phyloP scores from a whole-genome alignment of 768 basidiomycete genomes.

The Pholiota molesta region DNA sequence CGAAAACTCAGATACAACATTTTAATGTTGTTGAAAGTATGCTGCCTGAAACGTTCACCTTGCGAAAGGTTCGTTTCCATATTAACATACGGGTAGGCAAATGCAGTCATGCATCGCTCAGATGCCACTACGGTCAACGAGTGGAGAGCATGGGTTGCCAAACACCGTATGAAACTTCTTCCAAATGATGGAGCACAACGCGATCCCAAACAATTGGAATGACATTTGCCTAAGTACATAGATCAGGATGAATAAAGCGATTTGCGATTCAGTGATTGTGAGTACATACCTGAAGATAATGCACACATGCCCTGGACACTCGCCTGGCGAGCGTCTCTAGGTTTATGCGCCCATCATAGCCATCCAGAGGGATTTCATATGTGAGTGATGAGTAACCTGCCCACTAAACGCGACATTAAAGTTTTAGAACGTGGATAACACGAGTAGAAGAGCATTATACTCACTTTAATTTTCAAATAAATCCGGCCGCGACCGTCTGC shows the following conservation, averaged over 20 bases:
- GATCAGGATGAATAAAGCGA: conserved; percentile 6
- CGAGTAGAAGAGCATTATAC: conserved; percentile 24
- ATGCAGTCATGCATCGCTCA: background rate
- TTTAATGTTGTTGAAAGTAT: background rate
- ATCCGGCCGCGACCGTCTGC: conserved; percentile 64
- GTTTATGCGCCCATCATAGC: conserved; percentile 65
- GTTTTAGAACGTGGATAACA: conserved; percentile 4
- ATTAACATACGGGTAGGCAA: background rate
- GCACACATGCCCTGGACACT: conserved; percentile 70
- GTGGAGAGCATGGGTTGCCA: conserved; percentile 74
- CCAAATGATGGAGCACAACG: conserved; percentile 70
- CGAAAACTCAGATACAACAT: background rate
- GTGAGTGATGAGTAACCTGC: conserved; percentile 69
- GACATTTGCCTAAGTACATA: conserved; percentile 61
- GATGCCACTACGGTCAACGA: conserved; percentile 29
- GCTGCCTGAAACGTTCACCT: background rate
- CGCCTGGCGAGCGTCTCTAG: conserved; percentile 70
- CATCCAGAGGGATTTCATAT: conserved; percentile 75
- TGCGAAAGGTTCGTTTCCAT: background rate
- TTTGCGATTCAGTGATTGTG: background rate
- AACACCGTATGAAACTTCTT: conserved; percentile 66
- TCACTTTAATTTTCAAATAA: conserved; percentile 62
- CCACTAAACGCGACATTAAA: conserved; percentile 49
- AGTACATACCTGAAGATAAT: conserved; percentile 66
- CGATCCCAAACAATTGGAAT: conserved; percentile 73